phyloP scores from a whole-genome alignment of 805 yeast species.

The Cyberlindnera euphorbiiphila region DNA sequence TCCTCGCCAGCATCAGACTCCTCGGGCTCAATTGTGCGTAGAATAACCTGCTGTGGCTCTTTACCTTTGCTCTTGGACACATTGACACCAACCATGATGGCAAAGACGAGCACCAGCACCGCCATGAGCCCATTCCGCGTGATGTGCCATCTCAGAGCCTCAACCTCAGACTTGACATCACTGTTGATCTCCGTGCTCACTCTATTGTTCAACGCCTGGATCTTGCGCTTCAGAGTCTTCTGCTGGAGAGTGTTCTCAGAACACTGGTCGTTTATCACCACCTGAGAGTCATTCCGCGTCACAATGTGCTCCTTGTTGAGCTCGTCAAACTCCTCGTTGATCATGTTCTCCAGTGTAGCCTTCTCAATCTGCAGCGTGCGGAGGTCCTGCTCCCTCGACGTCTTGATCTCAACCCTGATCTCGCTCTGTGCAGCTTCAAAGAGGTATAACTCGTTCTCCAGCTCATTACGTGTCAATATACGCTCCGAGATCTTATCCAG shows the following conservation, averaged over 20 bases:
- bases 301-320: conserved; percentile 57
- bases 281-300: conserved; percentile 71
- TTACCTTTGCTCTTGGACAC: conserved; percentile 34
- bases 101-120: conserved; percentile 59
- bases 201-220: conserved; percentile 81
- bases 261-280: conserved; percentile 81
- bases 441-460: conserved; percentile 83
- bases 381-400: conserved; percentile 65
- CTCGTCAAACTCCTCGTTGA: conserved; percentile 72
- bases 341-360: conserved; percentile 66
- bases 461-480: conserved; percentile 49
- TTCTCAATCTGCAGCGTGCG: conserved; percentile 63
- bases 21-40: conserved; percentile 31
- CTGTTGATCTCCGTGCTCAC: conserved; percentile 79
- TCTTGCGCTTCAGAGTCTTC: conserved; percentile 58
- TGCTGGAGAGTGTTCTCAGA: conserved; percentile 78
- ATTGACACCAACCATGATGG: conserved; percentile 52
- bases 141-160: conserved; percentile 87
- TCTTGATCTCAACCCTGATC: conserved; percentile 69
- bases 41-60: conserved; percentile 33
- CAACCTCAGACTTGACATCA: conserved; percentile 82
- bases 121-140: conserved; percentile 85
- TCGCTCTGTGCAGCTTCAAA: conserved; percentile 93
- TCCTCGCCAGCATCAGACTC: conserved; percentile 26
- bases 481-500: conserved; percentile 31